Evolutionary conservation across 2,329 filamentous ascomycete genomes (phyloP), one percentile per base, ranked within the genome.

Genomic region (Nemania serpens): DNA sequence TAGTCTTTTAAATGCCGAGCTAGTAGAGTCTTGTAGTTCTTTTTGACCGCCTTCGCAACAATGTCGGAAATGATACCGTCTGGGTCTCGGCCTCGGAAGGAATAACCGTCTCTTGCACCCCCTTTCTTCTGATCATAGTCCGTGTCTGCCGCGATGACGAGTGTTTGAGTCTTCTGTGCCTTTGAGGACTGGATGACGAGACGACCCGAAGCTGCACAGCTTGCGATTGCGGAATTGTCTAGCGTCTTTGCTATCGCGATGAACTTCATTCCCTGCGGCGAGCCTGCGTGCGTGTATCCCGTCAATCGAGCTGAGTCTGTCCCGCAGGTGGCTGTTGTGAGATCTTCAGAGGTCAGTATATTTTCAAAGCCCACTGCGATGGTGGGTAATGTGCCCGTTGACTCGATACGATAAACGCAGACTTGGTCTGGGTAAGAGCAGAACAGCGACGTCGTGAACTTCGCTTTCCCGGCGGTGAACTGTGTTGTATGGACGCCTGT

Each of bases 111-210:
- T 15, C 73, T 74, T 0, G 74, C 70, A 48, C 77, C 82, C 1
- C 84, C 83, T 36, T 80, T 78, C 3, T 73, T 78, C 55, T 79
- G 72, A 49, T 85, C 81, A 55, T 82, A 86, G 59, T 84, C 76
- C 1, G 82, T 83, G 6, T 71, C 75, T 1, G 75, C 78, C 5
- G 77, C 76, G 15, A 84, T 67, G 0, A 84, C 72, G 6, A 85
- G 7, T 29, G 74, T 73, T 10, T 78, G 43, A 10, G 65, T 68
- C 2, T 61, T 70, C 5, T 72, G 64, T 4, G 65, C 22, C 9
- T 63, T 36, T 0, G 49, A 58, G 1, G 74, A 62, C 6, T 69
- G 59, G 17, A 80, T 64, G 1, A 66, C 66, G 17, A 80, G 63
- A 2, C 10, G 39, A 1, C 48, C 49, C 9, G 50, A 25, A 7